phyloP scores from a whole-genome alignment of 129 eudicot genomes.

The Flaveria bidentis region DNA sequence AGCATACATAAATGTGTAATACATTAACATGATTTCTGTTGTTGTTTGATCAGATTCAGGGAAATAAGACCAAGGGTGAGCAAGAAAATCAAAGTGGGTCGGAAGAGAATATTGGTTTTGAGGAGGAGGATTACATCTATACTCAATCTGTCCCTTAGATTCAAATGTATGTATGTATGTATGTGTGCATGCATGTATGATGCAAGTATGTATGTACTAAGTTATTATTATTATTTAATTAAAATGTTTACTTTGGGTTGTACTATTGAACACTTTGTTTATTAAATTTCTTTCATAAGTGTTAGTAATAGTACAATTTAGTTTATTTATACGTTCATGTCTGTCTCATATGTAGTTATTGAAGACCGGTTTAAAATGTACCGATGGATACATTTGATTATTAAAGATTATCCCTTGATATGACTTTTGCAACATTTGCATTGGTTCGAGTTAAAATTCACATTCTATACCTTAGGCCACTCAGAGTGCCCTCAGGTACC shows the following conservation, averaged over 20 bases:
- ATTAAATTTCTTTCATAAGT: background rate
- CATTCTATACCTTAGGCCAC: too few relatives aligned
- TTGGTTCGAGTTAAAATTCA: too few relatives aligned
- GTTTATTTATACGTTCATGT: background rate
- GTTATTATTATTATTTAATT: too few relatives aligned
- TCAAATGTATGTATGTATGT: background rate
- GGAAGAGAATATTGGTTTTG: conserved; percentile 28
- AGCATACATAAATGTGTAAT: background rate
- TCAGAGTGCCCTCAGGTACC: too few relatives aligned
- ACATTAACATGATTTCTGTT: conserved; percentile 18
- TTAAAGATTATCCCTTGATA: too few relatives aligned
- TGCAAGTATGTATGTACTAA: too few relatives aligned
- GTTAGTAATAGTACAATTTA: background rate
- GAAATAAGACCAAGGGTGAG: conserved; percentile 33
- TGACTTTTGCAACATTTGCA: too few relatives aligned
- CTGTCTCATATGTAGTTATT: background rate
- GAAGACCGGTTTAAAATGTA: background rate
- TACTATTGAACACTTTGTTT: background rate
- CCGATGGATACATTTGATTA: too few relatives aligned
- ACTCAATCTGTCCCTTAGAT: conserved; percentile 61
- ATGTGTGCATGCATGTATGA: background rate
- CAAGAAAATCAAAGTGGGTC: conserved; percentile 22
- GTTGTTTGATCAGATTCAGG: conserved; percentile 19
- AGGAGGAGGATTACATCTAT: conserved; percentile 60
- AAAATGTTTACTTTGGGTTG: background rate